Base-by-base conservation (phyloP, 345 rosid genomes). In the Sonneratia alba region DNA sequence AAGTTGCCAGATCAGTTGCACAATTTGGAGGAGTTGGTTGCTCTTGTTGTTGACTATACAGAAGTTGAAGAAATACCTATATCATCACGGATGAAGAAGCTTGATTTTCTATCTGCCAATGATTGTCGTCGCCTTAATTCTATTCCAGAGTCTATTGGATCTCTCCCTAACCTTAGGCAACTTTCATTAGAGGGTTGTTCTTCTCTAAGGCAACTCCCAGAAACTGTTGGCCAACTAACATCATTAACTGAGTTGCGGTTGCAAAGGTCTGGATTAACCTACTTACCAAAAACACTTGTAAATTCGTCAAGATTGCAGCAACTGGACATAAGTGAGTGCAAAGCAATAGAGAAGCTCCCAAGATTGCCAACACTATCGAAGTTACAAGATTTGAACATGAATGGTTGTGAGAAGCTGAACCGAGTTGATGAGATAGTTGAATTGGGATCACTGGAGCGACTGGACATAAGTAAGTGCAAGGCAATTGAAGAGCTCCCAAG, bases 121-220 rank as follows among this genome's bases (percentile, higher is more conserved):
- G 0, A 11, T 0, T 59, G 64, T 1, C 0, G 0, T 18, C 9
- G 12, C 42, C 70, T 67, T 48, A 5, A 22, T 8, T 4, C 1
- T 0, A 27, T 22, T 19, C 59, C 71, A 24, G 0, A 14, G 3
- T 7, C 18, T 0, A 14, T 68, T 47, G 59, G 24, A 24, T 0
- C 1, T 0, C 3, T 68, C 8, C 3, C 0, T 38, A 68, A 48
- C 4, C 71, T 68, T 18, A 6, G 27, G 40, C 3, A 0, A 13
- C 36, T 68, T 3, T 68, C 71, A n/a, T 21, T 68, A 24, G 13
- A 0, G 0, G 0, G 1, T 1, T 27, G 40, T 32, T 0, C 0
- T 0, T 0, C 0, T 0, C 0, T 47, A 0, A 0, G 3, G 0
- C 7, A 0, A 27, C 59, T 68, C 2, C 71, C 59, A 7, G 64